Conservation (phyloP, 176 grass and related monocot genomes). For the Bolboschoenus planiculmis region DNA sequence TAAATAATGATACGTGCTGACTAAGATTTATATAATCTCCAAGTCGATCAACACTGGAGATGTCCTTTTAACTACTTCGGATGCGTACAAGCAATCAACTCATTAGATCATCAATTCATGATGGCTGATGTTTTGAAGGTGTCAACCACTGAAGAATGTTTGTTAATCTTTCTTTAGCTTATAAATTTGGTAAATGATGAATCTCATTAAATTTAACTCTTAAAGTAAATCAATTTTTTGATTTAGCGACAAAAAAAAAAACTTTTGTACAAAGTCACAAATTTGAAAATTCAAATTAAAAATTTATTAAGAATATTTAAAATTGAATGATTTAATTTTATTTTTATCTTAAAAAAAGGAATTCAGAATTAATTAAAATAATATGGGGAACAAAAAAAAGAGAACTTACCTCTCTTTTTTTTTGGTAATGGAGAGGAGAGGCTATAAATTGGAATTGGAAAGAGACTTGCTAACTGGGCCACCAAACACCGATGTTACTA, state of each 20-base stretch:
- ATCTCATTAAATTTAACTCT: not conserved
- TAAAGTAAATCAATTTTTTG: too few relatives aligned
- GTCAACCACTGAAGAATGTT: not conserved
- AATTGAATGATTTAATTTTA: too few relatives aligned
- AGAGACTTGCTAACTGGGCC: not conserved
- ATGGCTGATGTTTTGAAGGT: not conserved
- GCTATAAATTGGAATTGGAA: not conserved
- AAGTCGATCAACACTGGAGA: not conserved
- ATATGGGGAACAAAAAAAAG: not conserved
- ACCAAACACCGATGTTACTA: slow-evolving; percentile 10
- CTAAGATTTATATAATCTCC: not conserved
- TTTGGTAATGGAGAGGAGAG: not conserved
- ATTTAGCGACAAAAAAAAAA: too few relatives aligned
- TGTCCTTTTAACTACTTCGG: not conserved
- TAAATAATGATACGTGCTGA: not conserved
- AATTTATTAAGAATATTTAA: too few relatives aligned
- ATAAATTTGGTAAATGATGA: not conserved
- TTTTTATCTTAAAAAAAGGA: not conserved
- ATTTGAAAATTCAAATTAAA: too few relatives aligned
- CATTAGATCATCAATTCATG: not conserved
- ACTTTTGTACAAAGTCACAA: too few relatives aligned
- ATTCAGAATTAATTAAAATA: not conserved
- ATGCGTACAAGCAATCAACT: not conserved
- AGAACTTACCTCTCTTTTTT: not conserved
- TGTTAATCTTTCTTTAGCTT: not conserved